A percentile compares a stretch with the other conserved stretches of the same genome.
Conservation (phyloP, 805 yeast genomes). For the Metahyphopichia silvanorum region DNA sequence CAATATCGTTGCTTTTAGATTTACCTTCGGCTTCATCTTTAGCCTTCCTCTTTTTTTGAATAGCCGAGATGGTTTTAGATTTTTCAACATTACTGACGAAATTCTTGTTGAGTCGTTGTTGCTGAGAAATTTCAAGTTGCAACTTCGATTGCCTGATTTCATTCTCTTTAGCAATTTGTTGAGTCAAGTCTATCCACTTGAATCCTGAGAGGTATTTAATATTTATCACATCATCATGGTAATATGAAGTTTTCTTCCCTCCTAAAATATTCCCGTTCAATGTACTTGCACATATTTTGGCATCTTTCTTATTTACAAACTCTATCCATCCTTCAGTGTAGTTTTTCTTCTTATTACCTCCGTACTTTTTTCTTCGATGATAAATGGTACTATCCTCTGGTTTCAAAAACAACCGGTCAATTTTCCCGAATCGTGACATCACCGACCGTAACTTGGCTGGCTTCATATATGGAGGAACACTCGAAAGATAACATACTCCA, state of each 20-base stretch:
- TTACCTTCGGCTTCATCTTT: conserved; percentile 13
- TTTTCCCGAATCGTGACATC: conserved; percentile 74
- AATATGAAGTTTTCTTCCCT: conserved; percentile 86
- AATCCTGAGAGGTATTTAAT: conserved; percentile 86
- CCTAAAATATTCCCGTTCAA: conserved; percentile 88
- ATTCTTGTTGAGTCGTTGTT: conserved; percentile 79
- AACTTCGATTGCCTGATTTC: conserved; percentile 85
- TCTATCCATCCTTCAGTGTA: conserved; percentile 98
- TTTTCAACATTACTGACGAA: conserved; percentile 82
- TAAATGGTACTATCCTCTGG: conserved; percentile 75
- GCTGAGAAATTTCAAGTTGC: conserved; percentile 85
- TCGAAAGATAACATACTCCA: conserved; percentile 90
- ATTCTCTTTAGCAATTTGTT: conserved; percentile 86
- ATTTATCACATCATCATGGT: conserved; percentile 91
- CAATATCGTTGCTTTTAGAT: conserved; percentile 25
- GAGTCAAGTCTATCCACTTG: conserved; percentile 94
- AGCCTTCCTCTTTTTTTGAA: conserved; percentile 47
- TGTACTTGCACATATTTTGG: conserved; percentile 82
- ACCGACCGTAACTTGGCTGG: conserved; percentile 87
- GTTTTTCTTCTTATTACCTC: conserved; percentile 87
- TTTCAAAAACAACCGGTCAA: conserved; percentile 82
- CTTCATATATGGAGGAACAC: conserved; percentile 96
- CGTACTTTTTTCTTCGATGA: conserved; percentile 69
- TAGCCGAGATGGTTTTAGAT: conserved; percentile 74
- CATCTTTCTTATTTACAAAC: conserved; percentile 76